Percentiles rank a stretch among this genome's conserved stretches.
phyloP scores from a whole-genome alignment of 2,329 filamentous ascomycete species.

The Magnaporthiopsis poae region DNA sequence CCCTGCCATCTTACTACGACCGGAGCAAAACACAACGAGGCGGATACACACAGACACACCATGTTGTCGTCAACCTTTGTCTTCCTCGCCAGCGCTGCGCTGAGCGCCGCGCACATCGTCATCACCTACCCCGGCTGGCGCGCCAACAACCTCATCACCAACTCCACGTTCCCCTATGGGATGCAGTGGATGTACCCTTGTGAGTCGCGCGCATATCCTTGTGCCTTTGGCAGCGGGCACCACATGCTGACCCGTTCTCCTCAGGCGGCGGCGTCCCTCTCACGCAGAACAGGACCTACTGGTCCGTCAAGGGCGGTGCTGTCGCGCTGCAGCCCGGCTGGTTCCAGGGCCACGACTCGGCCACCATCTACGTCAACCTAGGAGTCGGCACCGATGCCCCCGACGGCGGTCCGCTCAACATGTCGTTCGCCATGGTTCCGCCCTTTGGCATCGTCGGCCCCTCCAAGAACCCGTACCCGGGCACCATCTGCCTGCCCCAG shows the following conservation, averaged over 20 bases:
- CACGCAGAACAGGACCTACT: constrained; percentile 77
- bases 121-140: constrained; percentile 79
- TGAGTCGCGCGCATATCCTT: constrained; percentile 36
- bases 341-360: constrained; percentile 80
- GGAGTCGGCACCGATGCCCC: constrained; percentile 63
- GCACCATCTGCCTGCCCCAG: constrained; percentile 80
- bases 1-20: background rate
- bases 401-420: constrained; percentile 63
- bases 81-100: constrained; percentile 34
- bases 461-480: constrained; percentile 72
- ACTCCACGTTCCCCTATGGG: constrained; percentile 70
- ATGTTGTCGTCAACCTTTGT: constrained; percentile 39
- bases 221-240: background rate
- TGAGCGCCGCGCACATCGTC: constrained; percentile 63
- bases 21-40: background rate
- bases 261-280: constrained; percentile 73
- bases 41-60: constrained; percentile 14
- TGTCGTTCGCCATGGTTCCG: constrained; percentile 72
- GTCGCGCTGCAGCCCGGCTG: constrained; percentile 85
- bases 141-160: constrained; percentile 76
- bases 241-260: background rate
- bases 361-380: constrained; percentile 82
- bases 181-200: constrained; percentile 96
- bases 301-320: constrained; percentile 82
- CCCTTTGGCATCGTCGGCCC: constrained; percentile 79